Percentiles rank a stretch among this genome's conserved stretches.
These are phyloP conservation scores for Ophiostoma australiae DNA, from an alignment of 2,329 filamentous ascomycete genomes.

Conservation along the genomic window DNA sequence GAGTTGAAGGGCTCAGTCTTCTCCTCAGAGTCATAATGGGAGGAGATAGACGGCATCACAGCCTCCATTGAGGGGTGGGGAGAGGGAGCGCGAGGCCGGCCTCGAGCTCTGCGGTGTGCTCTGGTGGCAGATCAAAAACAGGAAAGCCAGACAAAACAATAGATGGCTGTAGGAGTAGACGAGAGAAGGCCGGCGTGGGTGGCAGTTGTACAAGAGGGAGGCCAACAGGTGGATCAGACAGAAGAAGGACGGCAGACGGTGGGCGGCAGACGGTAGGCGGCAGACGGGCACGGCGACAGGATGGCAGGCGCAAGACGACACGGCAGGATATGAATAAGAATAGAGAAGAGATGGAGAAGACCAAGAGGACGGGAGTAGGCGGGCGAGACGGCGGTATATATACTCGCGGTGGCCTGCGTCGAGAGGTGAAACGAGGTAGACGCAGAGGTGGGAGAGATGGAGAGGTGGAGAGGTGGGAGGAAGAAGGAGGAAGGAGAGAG, in stretches of 20 bases:
- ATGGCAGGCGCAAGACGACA: not conserved
- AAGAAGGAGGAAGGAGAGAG: not conserved
- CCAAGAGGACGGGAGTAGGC: not conserved
- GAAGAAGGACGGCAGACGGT: not conserved
- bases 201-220: not conserved
- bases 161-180: not conserved
- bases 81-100: not conserved
- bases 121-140: not conserved
- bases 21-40: slow-evolving; percentile 42
- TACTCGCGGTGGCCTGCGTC: not conserved
- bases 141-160: no score
- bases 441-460: not conserved
- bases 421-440: slow-evolving; percentile 2
- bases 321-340: not conserved
- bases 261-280: not conserved
- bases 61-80: slow-evolving; percentile 18
- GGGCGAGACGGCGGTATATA: slow-evolving; percentile 8
- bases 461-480: not conserved
- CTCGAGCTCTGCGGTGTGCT: not conserved
- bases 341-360: not conserved
- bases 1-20: slow-evolving; percentile 56
- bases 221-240: not conserved
- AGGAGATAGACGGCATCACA: slow-evolving; percentile 18
- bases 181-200: not conserved
- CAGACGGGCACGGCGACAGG: not conserved